phyloP scores from a whole-genome alignment of 2,329 filamentous ascomycete genomes.

The Daldinia eschscholtzii region DNA sequence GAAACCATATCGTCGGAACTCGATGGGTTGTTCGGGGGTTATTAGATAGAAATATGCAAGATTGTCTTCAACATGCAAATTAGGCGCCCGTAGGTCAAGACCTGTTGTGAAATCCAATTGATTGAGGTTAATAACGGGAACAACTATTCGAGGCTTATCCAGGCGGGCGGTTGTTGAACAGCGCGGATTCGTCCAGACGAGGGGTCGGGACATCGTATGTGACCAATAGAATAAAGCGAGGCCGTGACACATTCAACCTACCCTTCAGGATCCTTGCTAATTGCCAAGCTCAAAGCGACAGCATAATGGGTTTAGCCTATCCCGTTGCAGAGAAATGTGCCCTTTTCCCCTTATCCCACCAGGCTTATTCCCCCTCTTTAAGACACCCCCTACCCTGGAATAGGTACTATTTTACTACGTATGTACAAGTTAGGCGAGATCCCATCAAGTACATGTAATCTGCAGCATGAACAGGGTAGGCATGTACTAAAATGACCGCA shows the following conservation, averaged over 20 bases:
- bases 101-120: slow-evolving; percentile 39
- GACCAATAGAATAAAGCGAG: slow-evolving; percentile 44
- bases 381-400: slow-evolving; percentile 20
- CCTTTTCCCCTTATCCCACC: slow-evolving; percentile 19
- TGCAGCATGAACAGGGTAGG: slow-evolving; percentile 32
- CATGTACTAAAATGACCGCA: slow-evolving; percentile 35
- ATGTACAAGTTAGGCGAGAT: slow-evolving; percentile 24
- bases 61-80: slow-evolving; percentile 30
- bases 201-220: slow-evolving; percentile 39
- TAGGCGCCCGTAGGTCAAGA: slow-evolving; percentile 38
- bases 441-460: slow-evolving; percentile 35
- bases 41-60: slow-evolving; percentile 41
- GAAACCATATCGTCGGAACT: slow-evolving; percentile 37
- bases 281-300: slow-evolving; percentile 27
- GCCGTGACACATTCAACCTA: slow-evolving; percentile 42
- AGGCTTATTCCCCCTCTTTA: slow-evolving; percentile 11
- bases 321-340: slow-evolving; percentile 36
- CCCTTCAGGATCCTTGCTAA: slow-evolving; percentile 19
- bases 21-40: slow-evolving; percentile 31
- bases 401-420: not conserved
- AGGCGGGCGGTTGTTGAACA: slow-evolving; percentile 48
- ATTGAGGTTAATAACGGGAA: slow-evolving; percentile 48
- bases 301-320: slow-evolving; percentile 34
- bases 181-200: slow-evolving; percentile 50
- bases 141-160: slow-evolving; percentile 32